Evolutionary conservation across 768 basidiomycete genomes (phyloP), one percentile per base, ranked within the genome.

Genomic region (Russula dissimulans): DNA sequence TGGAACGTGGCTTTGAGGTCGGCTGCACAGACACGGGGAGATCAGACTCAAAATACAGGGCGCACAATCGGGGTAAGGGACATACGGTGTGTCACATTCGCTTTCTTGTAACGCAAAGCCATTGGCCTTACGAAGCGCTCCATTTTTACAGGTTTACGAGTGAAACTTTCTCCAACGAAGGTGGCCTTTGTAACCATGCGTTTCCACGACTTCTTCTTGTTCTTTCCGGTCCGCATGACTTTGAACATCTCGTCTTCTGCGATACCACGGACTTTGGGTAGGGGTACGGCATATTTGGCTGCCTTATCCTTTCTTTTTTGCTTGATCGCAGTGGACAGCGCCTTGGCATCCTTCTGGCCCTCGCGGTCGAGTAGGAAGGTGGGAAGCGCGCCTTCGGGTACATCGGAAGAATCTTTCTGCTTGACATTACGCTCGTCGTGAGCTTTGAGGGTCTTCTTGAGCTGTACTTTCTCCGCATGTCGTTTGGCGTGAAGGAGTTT

Each of bases 221-320:
- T 89, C 78, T 97, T 97, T 57, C 97, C 97, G 1, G 95, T 94
- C 79, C 93, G 91, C 80, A 99, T 78, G 34, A 99, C 97, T 79
- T 95, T 97, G 81, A 99, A 99, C 89, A 94, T 97, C 79, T 99
- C 97, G 68, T 98, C 97, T 73, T 99, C 97, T 15, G 95, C 95
- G 67, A 99, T 97, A 18, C 97, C 97, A 60, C 95, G 78, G 54
- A 99, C 97, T 75, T 93, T 95, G 51, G 97, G 97, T 62, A 99
- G 71, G 5, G 97, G 97, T 2, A 99, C 97, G 17, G 94, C 85
- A 75, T 91, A 99, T 74, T 97, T 97, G 17, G 95, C 95, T 2
- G 95, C 97, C 77, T 95, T 95, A 78, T 99, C 97, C 73, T 98
- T 99, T 69, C 97, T 85, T 71, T 93, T 92, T 75, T 99, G 93